Evolutionary conservation across 179 eudicot species (phyloP), one percentile per base, ranked within the genome.

Genomic region (Silene noctiflora): DNA sequence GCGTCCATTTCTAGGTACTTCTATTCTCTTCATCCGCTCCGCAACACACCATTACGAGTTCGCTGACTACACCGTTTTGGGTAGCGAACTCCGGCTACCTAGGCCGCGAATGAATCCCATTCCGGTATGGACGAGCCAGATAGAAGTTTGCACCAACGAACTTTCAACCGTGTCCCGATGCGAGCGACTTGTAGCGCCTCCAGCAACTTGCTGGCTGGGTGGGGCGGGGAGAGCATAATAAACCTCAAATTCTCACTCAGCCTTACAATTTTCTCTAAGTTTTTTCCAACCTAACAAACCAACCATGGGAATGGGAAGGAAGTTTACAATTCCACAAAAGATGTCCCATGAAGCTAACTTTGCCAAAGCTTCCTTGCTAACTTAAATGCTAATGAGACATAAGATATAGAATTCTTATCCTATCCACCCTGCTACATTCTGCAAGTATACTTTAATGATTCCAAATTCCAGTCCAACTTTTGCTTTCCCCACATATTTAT

Each of bases 331-430:
- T 29, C 1, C n/a, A n/a, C n/a, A 27, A 27, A 29, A 21, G 0
- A 21, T 13, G 16, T 62, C 29, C 9, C 67, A 62, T 7, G 22
- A 19, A 58, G 21, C 62, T 19, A 19, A 58, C 62, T 58, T 58
- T 58, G 62, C 62, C 22, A 58, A 58, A 62, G 66, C 66, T 62
- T 62, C 31, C 29, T 62, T 21, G 20, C 66, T 16, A 62, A 13
- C 24, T 24, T 62, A 21, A 21, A 16, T 62, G 31, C 66, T 24
- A 62, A 62, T 24, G 31, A 24, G 24, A 62, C 66, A 62, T 12
- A 62, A 19, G 29, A 22, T 6, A 22, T 31, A 62, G 3, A n/a
- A 4, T 31, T 19, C 33, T 65, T 35, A 35, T 35, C 69, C 31
- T 29, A 29, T 29, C 44, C 31, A 22, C 12, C 66, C 16, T 65